Conservation (phyloP, 1,284 basidiomycete species). For the Ustilago bromivora region DNA sequence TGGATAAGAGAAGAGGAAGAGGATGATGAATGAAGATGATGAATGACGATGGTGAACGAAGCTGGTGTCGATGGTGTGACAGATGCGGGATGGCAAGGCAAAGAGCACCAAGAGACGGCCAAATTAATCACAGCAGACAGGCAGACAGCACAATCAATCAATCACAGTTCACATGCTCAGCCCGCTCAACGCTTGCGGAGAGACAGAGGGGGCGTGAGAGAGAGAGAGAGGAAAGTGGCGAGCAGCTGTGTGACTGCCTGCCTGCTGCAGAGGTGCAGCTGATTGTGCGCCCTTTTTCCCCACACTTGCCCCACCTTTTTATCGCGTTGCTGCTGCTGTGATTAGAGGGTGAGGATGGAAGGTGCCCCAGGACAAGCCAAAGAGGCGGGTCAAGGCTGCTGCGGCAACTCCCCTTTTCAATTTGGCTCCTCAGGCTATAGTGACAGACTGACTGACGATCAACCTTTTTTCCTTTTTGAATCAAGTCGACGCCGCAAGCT, state of each 20-base stretch:
- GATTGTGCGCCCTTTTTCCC: constrained; percentile 11
- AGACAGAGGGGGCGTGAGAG: not conserved
- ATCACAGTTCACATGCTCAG: not conserved
- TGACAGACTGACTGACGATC: not conserved
- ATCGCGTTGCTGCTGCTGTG: not conserved
- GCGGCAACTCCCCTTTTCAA: not conserved
- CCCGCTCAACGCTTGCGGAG: not conserved
- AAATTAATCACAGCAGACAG: constrained; percentile 10
- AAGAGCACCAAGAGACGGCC: not conserved
- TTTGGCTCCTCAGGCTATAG: not conserved
- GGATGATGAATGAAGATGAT: not conserved
- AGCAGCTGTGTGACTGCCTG: not conserved
- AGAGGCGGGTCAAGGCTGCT: not conserved
- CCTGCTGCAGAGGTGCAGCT: constrained; percentile 14
- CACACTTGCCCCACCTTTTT: not conserved
- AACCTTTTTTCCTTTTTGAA: not conserved
- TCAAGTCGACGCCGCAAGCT: not conserved
- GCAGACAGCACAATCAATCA: not conserved
- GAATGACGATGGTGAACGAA: not conserved
- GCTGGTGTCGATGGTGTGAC: not conserved
- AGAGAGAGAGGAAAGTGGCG: not conserved
- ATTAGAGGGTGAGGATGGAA: not conserved
- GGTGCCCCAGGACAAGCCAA: not conserved
- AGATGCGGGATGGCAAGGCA: constrained; percentile 6
- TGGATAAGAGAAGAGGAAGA: not conserved